Percentiles rank a stretch among this genome's conserved stretches.
phyloP scores from a whole-genome alignment of 2,329 filamentous ascomycete genomes.

The Akanthomyces uredinophilus region DNA sequence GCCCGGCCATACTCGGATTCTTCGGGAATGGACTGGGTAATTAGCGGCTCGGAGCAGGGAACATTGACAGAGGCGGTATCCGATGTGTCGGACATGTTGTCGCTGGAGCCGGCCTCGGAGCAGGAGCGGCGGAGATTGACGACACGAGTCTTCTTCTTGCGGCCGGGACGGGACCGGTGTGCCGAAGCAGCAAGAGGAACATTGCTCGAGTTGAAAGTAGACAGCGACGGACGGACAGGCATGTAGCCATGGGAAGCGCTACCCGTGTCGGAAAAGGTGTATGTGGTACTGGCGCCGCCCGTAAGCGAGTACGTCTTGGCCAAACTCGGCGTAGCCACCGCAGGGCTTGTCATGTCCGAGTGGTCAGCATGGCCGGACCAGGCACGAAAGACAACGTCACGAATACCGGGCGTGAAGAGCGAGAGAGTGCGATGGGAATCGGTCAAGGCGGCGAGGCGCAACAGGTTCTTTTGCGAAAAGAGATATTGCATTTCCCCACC shows the following conservation, averaged over 20 bases:
- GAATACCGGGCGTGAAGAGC: slow-evolving; percentile 84
- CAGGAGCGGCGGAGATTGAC: slow-evolving; percentile 70
- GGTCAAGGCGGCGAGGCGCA: slow-evolving; percentile 74
- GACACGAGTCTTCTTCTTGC: slow-evolving; percentile 79
- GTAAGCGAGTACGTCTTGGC: slow-evolving; percentile 59
- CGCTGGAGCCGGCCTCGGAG: slow-evolving; percentile 48
- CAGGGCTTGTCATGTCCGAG: slow-evolving; percentile 51
- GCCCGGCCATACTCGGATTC: slow-evolving; percentile 49
- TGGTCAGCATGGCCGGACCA: slow-evolving; percentile 79
- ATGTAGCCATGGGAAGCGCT: slow-evolving; percentile 58
- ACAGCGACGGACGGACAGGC: slow-evolving; percentile 63
- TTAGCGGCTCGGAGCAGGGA: slow-evolving; percentile 57
- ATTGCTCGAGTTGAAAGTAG: slow-evolving; percentile 55
- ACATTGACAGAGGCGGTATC: slow-evolving; percentile 51
- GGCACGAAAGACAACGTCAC: slow-evolving; percentile 84
- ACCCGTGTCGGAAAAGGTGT: slow-evolving; percentile 68
- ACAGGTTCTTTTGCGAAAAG: slow-evolving; percentile 91
- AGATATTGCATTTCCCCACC: slow-evolving; percentile 79
- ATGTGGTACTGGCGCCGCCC: slow-evolving; percentile 56
- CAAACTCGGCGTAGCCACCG: slow-evolving; percentile 46
- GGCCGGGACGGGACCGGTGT: slow-evolving; percentile 55
- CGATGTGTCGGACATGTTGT: slow-evolving; percentile 42
- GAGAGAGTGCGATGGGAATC: slow-evolving; percentile 89
- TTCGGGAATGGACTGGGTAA: slow-evolving; percentile 53
- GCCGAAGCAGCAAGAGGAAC: slow-evolving; percentile 60